phyloP scores from a whole-genome alignment of 2,329 filamentous ascomycete species.

The Pestalotiopsis sp. region DNA sequence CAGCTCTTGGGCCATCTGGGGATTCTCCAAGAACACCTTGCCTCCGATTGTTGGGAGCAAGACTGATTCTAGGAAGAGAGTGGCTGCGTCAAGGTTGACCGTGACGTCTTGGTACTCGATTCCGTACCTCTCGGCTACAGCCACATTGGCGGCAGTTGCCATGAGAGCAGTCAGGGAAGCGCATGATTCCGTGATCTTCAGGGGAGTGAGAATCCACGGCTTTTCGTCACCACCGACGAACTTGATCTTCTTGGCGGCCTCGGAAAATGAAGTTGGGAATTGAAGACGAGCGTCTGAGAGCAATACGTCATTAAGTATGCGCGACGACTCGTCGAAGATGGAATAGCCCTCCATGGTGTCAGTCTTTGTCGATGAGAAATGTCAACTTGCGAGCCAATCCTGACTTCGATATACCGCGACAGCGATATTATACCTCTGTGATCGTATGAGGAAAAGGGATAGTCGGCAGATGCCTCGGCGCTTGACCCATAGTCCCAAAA shows the following conservation, averaged over 20 bases:
- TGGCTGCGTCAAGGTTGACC: constrained; percentile 30
- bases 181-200: constrained; percentile 33
- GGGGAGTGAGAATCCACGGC: constrained; percentile 30
- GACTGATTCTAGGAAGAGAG: background rate
- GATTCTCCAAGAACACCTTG: constrained; percentile 18
- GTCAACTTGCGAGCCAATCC: background rate
- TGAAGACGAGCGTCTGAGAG: constrained; percentile 15
- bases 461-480: background rate
- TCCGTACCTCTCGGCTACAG: constrained; percentile 23
- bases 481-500: background rate
- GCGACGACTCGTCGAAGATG: background rate
- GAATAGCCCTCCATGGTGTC: background rate
- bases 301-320: background rate
- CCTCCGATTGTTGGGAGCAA: background rate
- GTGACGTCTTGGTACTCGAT: constrained; percentile 23
- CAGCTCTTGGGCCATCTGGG: constrained; percentile 23
- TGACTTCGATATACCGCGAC: background rate
- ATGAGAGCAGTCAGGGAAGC: constrained; percentile 32
- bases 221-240: constrained; percentile 27
- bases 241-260: constrained; percentile 22
- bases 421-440: background rate
- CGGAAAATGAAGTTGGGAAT: constrained; percentile 25
- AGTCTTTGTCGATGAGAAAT: background rate
- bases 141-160: constrained; percentile 30
- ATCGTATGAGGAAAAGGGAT: background rate